Conservation (phyloP, 2,329 filamentous ascomycete species). For the Aureobasidium pullulans region DNA sequence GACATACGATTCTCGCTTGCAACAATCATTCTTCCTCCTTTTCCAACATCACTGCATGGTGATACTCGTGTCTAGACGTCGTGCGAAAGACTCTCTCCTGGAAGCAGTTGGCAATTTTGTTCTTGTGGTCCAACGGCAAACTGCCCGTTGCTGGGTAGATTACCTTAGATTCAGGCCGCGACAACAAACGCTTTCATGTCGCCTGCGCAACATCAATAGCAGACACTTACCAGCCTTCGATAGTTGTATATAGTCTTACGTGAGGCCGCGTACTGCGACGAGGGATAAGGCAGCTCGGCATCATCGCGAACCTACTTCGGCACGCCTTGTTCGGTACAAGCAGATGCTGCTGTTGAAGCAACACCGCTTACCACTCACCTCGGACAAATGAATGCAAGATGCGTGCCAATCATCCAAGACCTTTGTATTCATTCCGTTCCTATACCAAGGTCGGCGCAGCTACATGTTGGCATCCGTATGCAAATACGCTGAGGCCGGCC, state of each 20-base stretch:
- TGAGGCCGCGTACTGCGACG: neutral
- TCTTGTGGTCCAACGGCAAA: neutral
- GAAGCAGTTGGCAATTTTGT: slow-evolving; percentile 9
- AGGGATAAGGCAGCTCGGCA: neutral
- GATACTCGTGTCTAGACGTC: neutral
- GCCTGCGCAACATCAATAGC: slow-evolving; percentile 1
- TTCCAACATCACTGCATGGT: slow-evolving; percentile 1
- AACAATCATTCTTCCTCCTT: neutral
- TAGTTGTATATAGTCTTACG: slow-evolving; percentile 1
- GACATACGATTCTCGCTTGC: neutral
- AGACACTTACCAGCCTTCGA: neutral
- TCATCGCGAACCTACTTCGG: neutral
- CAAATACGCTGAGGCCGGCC: neutral
- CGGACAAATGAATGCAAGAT: neutral
- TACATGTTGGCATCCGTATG: neutral
- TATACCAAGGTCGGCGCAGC: slow-evolving; percentile 8
- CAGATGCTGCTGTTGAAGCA: neutral
- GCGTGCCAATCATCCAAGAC: slow-evolving; percentile 1
- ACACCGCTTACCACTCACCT: neutral
- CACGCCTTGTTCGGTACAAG: neutral
- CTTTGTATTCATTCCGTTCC: neutral
- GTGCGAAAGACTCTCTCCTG: neutral
- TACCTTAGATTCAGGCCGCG: neutral
- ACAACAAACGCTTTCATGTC: neutral
- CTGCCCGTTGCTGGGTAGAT: slow-evolving; percentile 10